Evolutionary conservation across 208 protist genomes (phyloP).

Genomic region (Leishmania braziliensis): DNA sequence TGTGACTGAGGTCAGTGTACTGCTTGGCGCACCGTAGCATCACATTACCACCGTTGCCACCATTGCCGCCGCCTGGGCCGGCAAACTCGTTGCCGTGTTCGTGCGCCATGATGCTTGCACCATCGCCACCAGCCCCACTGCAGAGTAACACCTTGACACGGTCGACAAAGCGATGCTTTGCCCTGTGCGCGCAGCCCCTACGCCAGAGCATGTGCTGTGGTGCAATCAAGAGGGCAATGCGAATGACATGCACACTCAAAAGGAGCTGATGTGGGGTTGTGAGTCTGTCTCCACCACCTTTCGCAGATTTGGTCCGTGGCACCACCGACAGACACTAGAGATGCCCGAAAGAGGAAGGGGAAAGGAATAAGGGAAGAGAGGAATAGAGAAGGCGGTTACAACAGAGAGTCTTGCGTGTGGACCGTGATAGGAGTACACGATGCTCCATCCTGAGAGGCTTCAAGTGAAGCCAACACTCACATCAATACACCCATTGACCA

Average conservation of each 20-base stretch:
- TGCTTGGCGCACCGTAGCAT: conserved; percentile 64
- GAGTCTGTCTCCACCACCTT: background rate
- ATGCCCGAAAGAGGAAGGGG: background rate
- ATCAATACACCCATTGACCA: background rate
- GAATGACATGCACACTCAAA: background rate
- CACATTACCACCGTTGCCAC: conserved; percentile 87
- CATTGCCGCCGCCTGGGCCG: conserved; percentile 91
- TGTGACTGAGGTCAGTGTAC: conserved; percentile 65
- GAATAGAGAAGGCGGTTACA: background rate
- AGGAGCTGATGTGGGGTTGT: background rate
- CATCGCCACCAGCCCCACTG: conserved; percentile 85
- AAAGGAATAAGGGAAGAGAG: too few relatives aligned
- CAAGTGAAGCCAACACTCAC: background rate
- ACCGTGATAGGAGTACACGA: background rate
- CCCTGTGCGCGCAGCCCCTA: conserved; percentile 3
- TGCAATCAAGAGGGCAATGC: background rate
- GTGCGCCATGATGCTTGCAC: conserved; percentile 88
- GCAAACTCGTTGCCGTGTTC: conserved; percentile 90
- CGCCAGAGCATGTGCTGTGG: conserved; percentile 18
- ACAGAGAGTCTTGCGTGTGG: background rate
- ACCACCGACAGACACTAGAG: background rate
- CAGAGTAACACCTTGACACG: conserved; percentile 84
- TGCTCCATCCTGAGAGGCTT: background rate
- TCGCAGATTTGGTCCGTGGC: background rate
- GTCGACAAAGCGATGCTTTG: conserved; percentile 70